Evolutionary conservation across 2,329 filamentous ascomycete species (phyloP), one percentile per base, ranked within the genome.

Genomic region (Clathrospora elynae): DNA sequence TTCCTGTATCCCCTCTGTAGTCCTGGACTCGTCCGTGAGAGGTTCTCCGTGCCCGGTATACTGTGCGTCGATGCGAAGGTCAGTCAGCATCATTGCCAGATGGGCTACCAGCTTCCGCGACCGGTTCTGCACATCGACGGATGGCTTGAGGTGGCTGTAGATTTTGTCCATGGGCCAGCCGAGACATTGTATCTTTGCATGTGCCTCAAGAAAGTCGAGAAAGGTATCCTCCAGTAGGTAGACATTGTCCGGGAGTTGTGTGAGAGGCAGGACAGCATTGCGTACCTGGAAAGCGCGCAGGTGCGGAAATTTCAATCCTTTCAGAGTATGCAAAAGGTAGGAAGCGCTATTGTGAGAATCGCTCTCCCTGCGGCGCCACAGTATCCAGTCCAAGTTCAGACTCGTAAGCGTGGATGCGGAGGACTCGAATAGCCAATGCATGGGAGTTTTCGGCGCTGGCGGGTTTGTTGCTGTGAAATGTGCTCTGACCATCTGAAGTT

Each of bases 81-180:
- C 72, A 5, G 65, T 56, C 5, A 77, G 51, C 0, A 64, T 67
- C n/a, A 53, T 63, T 2, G 66, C 67, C 1, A 77, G 60, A 40
- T 70, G 71, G 2, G 64, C 63, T 4, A 76, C 65, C 1, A 76
- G 53, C 28, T 42, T 52, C 12, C 53, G 56, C 18, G 53, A 46
- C 13, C 66, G 60, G 23, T 18, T 47, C 10, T 51, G 46, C 3
- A 66, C 50, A 3, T 64, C 59, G 11, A 53, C n/a, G 7, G 59
- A 55, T 2, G 61, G 48, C 10, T 50, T 55, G 2, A 24, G 32
- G 20, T 67, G 60, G 6, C 61, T 62, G 50, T 75, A 77, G 59
- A 77, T 73, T n/a, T 62, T 63, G 30, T 73, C 71, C 46, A 76
- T 66, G 0, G 74, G 74, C 74, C 74, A 77, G 4, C 71, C 72